A percentile compares a stretch with the other conserved stretches of the same genome.
These are phyloP conservation scores for Copromyces sp. DNA, from an alignment of 495 filamentous ascomycete genomes.

Conservation along the genomic window DNA sequence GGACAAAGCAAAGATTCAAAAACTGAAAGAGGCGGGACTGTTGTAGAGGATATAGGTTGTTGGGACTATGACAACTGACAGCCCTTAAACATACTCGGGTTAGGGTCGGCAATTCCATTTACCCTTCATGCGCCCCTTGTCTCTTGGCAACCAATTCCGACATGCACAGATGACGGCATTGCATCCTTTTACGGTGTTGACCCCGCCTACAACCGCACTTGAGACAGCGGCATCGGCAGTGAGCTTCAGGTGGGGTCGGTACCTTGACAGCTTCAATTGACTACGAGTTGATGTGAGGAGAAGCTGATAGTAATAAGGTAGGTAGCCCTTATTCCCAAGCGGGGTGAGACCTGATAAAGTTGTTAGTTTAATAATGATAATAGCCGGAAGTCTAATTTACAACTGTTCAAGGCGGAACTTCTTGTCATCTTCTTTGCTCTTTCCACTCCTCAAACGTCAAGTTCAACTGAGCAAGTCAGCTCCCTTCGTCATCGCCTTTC, in stretches of 20 bases:
- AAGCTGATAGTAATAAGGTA: not conserved
- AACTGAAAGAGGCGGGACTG: not conserved
- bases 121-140: not conserved
- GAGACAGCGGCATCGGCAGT: not conserved
- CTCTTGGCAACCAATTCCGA: not conserved
- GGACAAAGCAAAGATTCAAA: too few species aligned
- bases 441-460: not conserved
- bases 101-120: not conserved
- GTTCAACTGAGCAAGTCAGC: not conserved
- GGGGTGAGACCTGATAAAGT: not conserved
- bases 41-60: not conserved
- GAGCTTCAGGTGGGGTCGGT: not conserved
- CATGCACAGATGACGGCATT: not conserved
- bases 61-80: not conserved
- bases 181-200: not conserved
- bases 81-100: not conserved
- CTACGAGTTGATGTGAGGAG: not conserved
- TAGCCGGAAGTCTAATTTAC: not conserved
- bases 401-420: not conserved
- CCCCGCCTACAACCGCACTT: not conserved
- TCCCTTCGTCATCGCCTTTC: not conserved
- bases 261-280: not conserved
- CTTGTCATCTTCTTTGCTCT: not conserved
- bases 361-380: not conserved
- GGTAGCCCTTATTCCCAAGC: not conserved